Conservation (phyloP, 2,329 filamentous ascomycete genomes). For the Aspergillus niger region DNA sequence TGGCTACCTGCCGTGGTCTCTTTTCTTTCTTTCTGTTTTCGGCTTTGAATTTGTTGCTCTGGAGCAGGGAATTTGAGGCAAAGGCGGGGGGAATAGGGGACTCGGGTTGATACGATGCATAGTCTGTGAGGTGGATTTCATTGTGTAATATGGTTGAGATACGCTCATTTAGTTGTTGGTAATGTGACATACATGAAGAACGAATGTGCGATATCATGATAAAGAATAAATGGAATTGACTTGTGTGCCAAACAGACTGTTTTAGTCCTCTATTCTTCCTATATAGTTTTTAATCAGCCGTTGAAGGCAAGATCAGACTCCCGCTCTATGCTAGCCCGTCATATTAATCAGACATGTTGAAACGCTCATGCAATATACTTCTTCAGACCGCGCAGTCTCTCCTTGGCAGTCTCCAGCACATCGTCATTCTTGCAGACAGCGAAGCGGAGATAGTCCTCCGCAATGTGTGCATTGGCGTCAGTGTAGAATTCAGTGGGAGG, state of each 20-base stretch:
- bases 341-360: neutral
- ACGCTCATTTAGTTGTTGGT: neutral
- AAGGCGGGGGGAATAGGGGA: neutral
- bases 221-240: neutral
- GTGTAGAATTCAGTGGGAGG: constrained; percentile 98
- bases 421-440: constrained; percentile 95
- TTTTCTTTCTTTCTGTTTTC: no score
- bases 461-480: constrained; percentile 75
- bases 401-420: constrained; percentile 76
- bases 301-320: neutral
- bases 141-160: neutral
- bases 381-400: constrained; percentile 70
- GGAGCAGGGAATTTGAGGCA: neutral
- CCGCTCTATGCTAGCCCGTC: neutral
- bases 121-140: neutral
- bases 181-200: neutral
- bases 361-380: constrained; percentile 59
- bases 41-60: no score
- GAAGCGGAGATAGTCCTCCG: constrained; percentile 90
- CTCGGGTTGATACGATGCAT: neutral
- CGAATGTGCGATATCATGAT: neutral
- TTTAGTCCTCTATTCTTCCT: neutral
- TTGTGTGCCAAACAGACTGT: neutral
- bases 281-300: neutral
- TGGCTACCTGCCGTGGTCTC: no score